Evolutionary conservation across 192 early-diverging fungal species (phyloP).

Genomic region (Backusella parvicylindrica): DNA sequence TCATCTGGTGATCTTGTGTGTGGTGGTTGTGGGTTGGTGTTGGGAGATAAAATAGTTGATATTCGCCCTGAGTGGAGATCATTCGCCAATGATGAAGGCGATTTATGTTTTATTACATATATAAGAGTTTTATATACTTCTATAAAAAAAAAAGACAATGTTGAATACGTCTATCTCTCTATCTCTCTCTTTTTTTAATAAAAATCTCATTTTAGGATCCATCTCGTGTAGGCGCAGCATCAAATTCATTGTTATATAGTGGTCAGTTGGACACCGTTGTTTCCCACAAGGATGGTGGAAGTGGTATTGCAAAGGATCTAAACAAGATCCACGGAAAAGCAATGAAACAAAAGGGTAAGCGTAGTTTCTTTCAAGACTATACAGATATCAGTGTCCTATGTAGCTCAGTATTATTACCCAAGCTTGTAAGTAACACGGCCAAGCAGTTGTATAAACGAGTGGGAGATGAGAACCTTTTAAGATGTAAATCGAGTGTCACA

Average conservation of each 20-base stretch:
- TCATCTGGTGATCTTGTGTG: slow-evolving; percentile 86
- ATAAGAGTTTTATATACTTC: too few species aligned
- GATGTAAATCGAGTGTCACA: slow-evolving; percentile 78
- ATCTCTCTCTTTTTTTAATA: not conserved
- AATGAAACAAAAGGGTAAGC: slow-evolving; percentile 67
- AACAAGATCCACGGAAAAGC: slow-evolving; percentile 72
- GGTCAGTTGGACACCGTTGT: slow-evolving; percentile 85
- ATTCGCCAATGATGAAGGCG: slow-evolving; percentile 86
- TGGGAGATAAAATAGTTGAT: slow-evolving; percentile 88
- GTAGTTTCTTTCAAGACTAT: slow-evolving; percentile 73
- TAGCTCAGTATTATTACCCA: slow-evolving; percentile 74
- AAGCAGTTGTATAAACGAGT: slow-evolving; percentile 85
- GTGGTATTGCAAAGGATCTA: slow-evolving; percentile 66
- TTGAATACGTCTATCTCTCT: too few species aligned
- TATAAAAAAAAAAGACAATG: not conserved
- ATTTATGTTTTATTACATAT: slow-evolving; percentile 31
- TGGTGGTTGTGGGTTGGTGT: slow-evolving; percentile 86
- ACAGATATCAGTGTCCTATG: slow-evolving; percentile 77
- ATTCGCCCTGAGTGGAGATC: slow-evolving; percentile 98
- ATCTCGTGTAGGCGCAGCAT: slow-evolving; percentile 82
- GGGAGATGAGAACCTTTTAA: slow-evolving; percentile 77
- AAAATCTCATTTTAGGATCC: slow-evolving; percentile 49
- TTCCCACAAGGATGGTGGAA: slow-evolving; percentile 70
- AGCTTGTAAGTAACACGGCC: slow-evolving; percentile 70
- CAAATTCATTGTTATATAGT: slow-evolving; percentile 74